Conservation (phyloP, 306 rosid genomes). For the Parietaria judaica region DNA sequence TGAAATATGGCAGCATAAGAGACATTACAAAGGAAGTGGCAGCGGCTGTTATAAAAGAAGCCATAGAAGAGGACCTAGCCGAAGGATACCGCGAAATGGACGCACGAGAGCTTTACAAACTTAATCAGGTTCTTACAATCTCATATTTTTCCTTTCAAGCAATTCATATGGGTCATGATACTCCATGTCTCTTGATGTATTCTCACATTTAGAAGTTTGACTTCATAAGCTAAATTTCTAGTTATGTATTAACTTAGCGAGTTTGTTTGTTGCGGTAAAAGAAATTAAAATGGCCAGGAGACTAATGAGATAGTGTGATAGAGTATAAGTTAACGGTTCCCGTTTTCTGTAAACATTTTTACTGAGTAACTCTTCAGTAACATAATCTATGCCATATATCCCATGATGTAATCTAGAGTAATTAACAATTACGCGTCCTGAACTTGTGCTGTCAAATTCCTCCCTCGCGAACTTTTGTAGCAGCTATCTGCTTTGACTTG, state of each 20-base stretch:
- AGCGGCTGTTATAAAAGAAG: constrained; percentile 85
- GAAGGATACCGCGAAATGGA: constrained; percentile 86
- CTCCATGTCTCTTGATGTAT: too few species aligned
- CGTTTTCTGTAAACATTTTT: background rate
- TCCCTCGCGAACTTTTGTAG: too few species aligned
- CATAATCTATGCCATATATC: too few species aligned
- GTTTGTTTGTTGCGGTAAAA: too few species aligned
- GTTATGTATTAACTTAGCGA: background rate
- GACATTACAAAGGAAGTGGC: constrained; percentile 91
- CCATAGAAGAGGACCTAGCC: constrained; percentile 78
- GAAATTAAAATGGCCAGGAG: background rate
- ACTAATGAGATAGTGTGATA: background rate
- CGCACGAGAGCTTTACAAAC: constrained; percentile 69
- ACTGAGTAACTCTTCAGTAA: background rate
- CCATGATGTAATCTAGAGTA: too few species aligned
- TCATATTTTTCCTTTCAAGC: background rate
- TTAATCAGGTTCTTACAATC: constrained; percentile 39
- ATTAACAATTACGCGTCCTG: too few species aligned
- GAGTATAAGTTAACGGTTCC: background rate
- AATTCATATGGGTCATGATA: background rate
- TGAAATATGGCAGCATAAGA: constrained; percentile 63
- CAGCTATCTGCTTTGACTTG: too few species aligned
- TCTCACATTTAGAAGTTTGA: background rate
- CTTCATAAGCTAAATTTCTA: background rate
- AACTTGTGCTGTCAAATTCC: too few species aligned